These are phyloP conservation scores for Prillingera fragicola DNA, from an alignment of 1,284 basidiomycete species.

Conservation along the genomic window DNA sequence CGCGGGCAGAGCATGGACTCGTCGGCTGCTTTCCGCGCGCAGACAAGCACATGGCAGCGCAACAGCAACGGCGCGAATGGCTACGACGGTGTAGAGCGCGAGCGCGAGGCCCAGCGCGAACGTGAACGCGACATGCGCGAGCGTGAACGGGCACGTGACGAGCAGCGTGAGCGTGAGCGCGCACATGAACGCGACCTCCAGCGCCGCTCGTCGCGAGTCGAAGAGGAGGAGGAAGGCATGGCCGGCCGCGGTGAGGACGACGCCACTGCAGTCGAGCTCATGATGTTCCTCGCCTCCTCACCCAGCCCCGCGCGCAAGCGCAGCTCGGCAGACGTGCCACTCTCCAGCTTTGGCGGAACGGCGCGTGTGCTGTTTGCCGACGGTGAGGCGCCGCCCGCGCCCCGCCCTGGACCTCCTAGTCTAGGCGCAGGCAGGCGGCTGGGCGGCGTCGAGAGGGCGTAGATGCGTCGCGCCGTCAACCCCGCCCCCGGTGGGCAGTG, in stretches of 20 bases:
- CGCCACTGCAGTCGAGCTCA: slow-evolving; percentile 43
- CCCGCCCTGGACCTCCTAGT: too few relatives aligned
- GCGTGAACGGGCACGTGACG: slow-evolving; percentile 4
- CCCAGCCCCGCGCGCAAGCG: slow-evolving; percentile 31
- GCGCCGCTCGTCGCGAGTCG: not conserved
- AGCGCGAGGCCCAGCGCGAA: slow-evolving; percentile 5
- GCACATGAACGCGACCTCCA: not conserved
- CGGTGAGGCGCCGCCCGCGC: slow-evolving; percentile 1
- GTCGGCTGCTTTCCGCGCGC: too few relatives aligned
- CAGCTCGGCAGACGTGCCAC: slow-evolving; percentile 4
- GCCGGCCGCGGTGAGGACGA: slow-evolving; percentile 33
- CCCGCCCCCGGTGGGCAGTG: too few relatives aligned
- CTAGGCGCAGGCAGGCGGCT: too few relatives aligned
- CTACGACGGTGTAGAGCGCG: slow-evolving; percentile 1
- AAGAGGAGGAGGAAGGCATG: not conserved
- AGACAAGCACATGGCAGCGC: not conserved
- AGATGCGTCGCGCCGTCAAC: too few relatives aligned
- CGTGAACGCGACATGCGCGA: slow-evolving; percentile 10
- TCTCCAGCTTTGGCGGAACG: slow-evolving; percentile 19
- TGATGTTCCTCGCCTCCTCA: slow-evolving; percentile 48
- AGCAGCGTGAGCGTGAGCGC: slow-evolving; percentile 8
- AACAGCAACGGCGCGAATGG: not conserved
- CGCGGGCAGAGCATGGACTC: slow-evolving; percentile 20
- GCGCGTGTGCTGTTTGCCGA: slow-evolving; percentile 43
- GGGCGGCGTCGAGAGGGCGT: too few relatives aligned